Evolutionary conservation across 495 filamentous ascomycete genomes (phyloP), one percentile per base, ranked within the genome.

Genomic region (Xylaria flabelliformis): DNA sequence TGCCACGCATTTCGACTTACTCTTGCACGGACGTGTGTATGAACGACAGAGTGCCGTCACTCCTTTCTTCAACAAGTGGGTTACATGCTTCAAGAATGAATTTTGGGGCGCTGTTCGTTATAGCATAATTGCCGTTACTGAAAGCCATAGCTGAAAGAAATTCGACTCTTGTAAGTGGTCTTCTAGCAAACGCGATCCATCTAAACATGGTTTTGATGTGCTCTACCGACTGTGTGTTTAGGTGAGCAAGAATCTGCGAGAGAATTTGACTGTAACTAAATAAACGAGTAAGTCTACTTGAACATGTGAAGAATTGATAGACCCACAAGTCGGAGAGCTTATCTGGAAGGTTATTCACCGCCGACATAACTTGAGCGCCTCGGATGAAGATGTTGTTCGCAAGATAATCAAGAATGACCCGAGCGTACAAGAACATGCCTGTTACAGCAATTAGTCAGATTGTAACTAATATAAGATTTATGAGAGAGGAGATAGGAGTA

Each of bases 391-490:
- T 61, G 19, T 61, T 61, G 32, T 34, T 39, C 8, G 56, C 34
- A 6, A 61, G 56, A 41, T 61, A 61, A 17, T 61, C 56, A 7
- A 61, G 56, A n/a, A 61, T 39, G 32, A 61, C 34, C 9, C 56
- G 56, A 39, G 56, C 56, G 32, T 61, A 61, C 13, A 61, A 10
- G 7, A 61, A 61, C 56, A 61, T 61, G 56, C 56, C 56, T 61
- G 9, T 32, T 10, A 21, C 0, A 61, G 9, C 5, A 36, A 10
- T 61, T 4, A 15, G 53, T 19, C 26, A 29, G 41, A 12, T 61
- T 61, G 9, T 21, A 2, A 39, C 17, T 0, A 39, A n/a, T 1
- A 8, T 1, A 29, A 9, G 19, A 6, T 39, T 15, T 0, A 17
- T 17, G 56, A 8, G 4, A 36, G 0, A 36, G 6, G 3, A 36